A percentile compares a stretch with the other conserved stretches of the same genome.
phyloP scores from a whole-genome alignment of 495 filamentous ascomycete species.

The Delitschia confertaspora region DNA sequence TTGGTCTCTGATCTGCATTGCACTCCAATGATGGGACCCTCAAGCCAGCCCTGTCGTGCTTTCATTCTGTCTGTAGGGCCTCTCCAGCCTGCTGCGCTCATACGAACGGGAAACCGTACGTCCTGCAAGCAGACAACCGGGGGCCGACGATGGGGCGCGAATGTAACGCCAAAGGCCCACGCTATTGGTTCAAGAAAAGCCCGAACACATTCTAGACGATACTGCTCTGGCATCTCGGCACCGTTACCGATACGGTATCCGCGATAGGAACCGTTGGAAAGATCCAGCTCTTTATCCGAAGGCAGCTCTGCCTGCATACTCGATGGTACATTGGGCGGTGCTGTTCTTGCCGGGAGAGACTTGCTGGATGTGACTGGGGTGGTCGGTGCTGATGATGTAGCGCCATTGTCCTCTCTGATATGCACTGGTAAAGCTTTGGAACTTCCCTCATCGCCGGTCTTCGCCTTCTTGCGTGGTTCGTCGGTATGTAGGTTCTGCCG shows the following conservation, averaged over 20 bases:
- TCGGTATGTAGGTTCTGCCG: neutral
- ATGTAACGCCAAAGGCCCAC: constrained; percentile 72
- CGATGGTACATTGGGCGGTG: constrained; percentile 22
- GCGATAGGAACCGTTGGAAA: constrained; percentile 30
- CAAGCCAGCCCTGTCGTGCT: constrained; percentile 64
- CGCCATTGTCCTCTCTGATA: neutral
- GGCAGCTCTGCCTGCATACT: neutral
- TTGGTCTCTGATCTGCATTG: constrained; percentile 51
- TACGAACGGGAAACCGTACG: constrained; percentile 44
- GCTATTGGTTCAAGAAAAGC: constrained; percentile 69
- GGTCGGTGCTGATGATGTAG: neutral
- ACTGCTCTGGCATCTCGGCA: constrained; percentile 64
- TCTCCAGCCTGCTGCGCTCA: constrained; percentile 54
- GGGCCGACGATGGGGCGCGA: constrained; percentile 38
- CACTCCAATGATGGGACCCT: constrained; percentile 59
- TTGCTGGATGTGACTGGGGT: constrained; percentile 15
- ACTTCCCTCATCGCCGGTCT: constrained; percentile 11
- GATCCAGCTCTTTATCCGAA: constrained; percentile 7
- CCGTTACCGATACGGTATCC: constrained; percentile 53
- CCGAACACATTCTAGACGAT: constrained; percentile 59
- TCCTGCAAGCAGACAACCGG: constrained; percentile 33
- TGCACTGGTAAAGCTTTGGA: neutral
- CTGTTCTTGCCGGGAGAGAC: constrained; percentile 10
- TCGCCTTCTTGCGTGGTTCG: constrained; percentile 28
- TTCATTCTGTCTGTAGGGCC: constrained; percentile 56